These are phyloP conservation scores for Neonectria punicea DNA, from an alignment of 2,329 filamentous ascomycete genomes.

Conservation along the genomic window DNA sequence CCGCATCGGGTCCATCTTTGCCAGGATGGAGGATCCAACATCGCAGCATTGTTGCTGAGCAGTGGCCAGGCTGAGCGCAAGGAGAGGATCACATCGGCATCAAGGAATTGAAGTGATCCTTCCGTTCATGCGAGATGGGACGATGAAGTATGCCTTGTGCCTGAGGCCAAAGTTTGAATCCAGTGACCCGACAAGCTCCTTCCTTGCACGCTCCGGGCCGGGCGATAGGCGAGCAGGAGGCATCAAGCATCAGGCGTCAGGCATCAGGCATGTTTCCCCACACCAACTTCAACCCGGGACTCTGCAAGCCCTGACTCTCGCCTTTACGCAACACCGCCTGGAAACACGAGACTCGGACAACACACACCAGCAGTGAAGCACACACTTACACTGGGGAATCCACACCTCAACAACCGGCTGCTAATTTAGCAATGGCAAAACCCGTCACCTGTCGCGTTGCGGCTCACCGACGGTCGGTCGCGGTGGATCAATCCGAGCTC, in stretches of 20 bases:
- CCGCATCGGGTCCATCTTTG: conserved; percentile 1
- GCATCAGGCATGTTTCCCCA: conserved; percentile 10
- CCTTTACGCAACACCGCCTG: conserved; percentile 15
- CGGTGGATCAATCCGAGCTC: conserved; percentile 10
- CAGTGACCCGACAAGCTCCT: conserved; percentile 7
- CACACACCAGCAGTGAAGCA: background rate
- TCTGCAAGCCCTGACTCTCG: conserved; percentile 4
- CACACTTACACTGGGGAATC: conserved; percentile 4
- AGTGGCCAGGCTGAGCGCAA: too few species aligned
- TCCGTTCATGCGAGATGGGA: background rate
- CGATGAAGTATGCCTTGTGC: background rate
- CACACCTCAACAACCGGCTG: conserved; percentile 6
- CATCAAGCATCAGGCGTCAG: background rate
- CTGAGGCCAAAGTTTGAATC: conserved; percentile 1
- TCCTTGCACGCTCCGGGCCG: conserved; percentile 15
- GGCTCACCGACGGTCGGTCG: conserved; percentile 1
- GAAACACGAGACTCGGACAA: conserved; percentile 4
- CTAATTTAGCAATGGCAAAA: background rate
- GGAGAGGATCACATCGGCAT: background rate
- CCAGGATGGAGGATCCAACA: background rate
- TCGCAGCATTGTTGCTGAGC: background rate
- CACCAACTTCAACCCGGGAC: conserved; percentile 16
- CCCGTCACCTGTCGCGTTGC: background rate
- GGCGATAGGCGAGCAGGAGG: background rate
- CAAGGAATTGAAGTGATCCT: background rate